Percentiles rank a stretch among this genome's conserved stretches.
phyloP scores from a whole-genome alignment of 805 yeast species.

The Saccharomycopsis olivae region DNA sequence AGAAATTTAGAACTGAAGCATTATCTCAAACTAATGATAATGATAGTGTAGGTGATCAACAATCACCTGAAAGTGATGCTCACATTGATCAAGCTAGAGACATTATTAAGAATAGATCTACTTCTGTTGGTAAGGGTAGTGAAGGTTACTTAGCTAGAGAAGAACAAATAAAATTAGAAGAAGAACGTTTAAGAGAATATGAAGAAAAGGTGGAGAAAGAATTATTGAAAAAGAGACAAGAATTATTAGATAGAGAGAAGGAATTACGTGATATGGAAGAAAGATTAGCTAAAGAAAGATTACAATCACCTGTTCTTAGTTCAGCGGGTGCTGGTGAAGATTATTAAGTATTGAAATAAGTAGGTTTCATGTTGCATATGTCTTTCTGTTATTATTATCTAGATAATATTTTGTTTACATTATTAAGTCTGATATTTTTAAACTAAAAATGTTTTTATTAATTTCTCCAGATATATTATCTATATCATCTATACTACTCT shows the following conservation, averaged over 20 bases:
- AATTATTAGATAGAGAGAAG: slow-evolving; percentile 72
- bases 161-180: slow-evolving; percentile 82
- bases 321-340: slow-evolving; percentile 2
- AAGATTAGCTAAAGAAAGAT: slow-evolving; percentile 28
- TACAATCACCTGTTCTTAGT: slow-evolving; percentile 11
- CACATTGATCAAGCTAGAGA: slow-evolving; percentile 7
- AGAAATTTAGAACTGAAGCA: slow-evolving; percentile 82
- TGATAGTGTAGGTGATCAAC: slow-evolving; percentile 10
- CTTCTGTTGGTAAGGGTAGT: slow-evolving; percentile 21
- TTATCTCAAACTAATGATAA: slow-evolving; percentile 40
- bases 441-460: background rate
- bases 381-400: background rate
- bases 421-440: background rate
- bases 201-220: slow-evolving; percentile 88
- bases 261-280: slow-evolving; percentile 77
- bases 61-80: slow-evolving; percentile 16
- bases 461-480: too few species aligned
- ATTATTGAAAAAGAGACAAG: slow-evolving; percentile 68
- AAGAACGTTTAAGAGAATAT: slow-evolving; percentile 75
- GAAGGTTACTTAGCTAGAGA: slow-evolving; percentile 57
- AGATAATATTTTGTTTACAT: too few species aligned
- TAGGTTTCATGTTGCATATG: too few species aligned
- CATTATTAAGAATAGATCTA: slow-evolving; percentile 10
- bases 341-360: background rate
- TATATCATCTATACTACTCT: background rate